These are phyloP conservation scores for Castanea crenata DNA, from an alignment of 306 rosid genomes.

Conservation along the genomic window DNA sequence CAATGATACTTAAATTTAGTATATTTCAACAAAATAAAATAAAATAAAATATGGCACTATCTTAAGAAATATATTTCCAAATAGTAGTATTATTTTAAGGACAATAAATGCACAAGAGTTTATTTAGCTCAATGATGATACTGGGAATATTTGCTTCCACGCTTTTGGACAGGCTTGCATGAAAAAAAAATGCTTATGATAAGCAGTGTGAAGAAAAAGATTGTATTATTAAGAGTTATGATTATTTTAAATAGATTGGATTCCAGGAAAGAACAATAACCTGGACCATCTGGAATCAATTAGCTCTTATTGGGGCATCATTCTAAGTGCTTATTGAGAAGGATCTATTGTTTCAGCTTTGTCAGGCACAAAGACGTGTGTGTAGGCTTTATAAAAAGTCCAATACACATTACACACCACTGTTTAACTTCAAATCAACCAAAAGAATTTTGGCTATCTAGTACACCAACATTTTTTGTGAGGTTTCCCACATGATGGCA, in stretches of 20 bases:
- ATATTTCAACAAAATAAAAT: neutral
- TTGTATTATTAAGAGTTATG: neutral
- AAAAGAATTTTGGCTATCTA: neutral
- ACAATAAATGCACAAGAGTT: too few species aligned
- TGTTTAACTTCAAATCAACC: constrained; percentile 3
- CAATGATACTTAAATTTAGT: too few species aligned
- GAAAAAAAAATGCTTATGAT: neutral
- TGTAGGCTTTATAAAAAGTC: constrained; percentile 16
- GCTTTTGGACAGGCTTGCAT: neutral
- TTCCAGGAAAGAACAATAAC: neutral
- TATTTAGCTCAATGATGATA: neutral
- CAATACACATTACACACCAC: neutral
- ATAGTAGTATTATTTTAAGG: neutral
- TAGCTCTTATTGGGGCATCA: neutral
- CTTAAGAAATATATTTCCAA: neutral
- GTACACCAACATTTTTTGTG: neutral
- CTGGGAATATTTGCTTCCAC: neutral
- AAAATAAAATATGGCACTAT: neutral
- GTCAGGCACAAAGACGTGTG: constrained; percentile 1
- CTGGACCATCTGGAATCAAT: neutral
- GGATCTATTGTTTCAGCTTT: neutral
- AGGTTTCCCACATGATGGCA: constrained; percentile 7
- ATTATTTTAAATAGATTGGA: neutral
- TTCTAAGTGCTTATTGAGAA: neutral
- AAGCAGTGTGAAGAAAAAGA: neutral